Evolutionary conservation across 208 protist species (phyloP), one percentile per base, ranked within the genome.

Genomic region (Zelonia costaricensis): DNA sequence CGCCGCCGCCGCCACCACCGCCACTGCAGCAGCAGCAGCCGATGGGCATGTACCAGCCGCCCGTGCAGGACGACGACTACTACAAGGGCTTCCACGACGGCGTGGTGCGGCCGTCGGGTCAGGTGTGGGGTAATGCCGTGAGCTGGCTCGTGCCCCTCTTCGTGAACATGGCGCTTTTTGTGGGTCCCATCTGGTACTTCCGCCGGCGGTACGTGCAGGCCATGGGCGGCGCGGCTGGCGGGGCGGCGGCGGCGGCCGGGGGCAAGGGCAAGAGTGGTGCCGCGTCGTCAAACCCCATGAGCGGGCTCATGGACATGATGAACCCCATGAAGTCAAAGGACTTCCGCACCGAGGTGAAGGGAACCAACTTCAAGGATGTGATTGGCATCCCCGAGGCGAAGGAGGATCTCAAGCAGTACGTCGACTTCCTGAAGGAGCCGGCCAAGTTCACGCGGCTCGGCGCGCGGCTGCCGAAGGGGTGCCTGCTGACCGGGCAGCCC

Each of bases 321-420:
- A 97, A 93, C 70, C 93, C 93, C 36, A 92, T 97, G 77, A 93
- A 94, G 74, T 28, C 84, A 22, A 88, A 86, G 66, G 81, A 96
- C 61, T 97, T 91, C 62, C 79, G 81, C 53, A 86, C 86, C 3
- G 84, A 93, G 58, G 80, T 95, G 38, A 97, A 95, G 57, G 82
- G 78, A 16, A 95, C 88, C 12, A 94, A 71, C 22, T 97, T 97
- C 69, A 84, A 88, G 51, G 97, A 99, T 72, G 95, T 99, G 20
- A 98, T 97, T 44, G 98, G 98, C 38, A 91, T 98, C 36, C 93
- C 97, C 4, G 98, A 99, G 67, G 98, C 98, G 6, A 99, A 99
- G 72, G 84, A 96, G 31, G 98, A 99, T 56, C 86, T 99, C 42
- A 91, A 96, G 82, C 98, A 99, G 86, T 98, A 99, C 81, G 98